These are phyloP conservation scores for Trametes hirsuta DNA, from an alignment of 1,284 basidiomycete genomes.

Conservation along the genomic window DNA sequence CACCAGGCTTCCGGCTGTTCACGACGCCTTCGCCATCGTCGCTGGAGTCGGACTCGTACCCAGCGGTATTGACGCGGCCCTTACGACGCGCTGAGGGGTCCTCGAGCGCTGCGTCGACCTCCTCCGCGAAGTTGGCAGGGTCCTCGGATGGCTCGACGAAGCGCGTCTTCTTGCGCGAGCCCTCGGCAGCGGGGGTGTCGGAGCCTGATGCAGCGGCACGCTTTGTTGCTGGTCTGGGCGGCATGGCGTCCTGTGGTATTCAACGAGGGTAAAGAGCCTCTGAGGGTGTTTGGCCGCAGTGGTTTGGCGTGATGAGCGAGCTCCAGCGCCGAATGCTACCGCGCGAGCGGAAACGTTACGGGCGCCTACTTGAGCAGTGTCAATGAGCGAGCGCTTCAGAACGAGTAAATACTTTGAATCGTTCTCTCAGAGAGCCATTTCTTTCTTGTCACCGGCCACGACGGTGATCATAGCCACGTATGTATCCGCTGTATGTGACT, in stretches of 20 bases:
- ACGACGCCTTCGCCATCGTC: slow-evolving; percentile 93
- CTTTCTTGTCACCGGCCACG: too few relatives aligned
- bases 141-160: slow-evolving; percentile 80
- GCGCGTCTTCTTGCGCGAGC: slow-evolving; percentile 71
- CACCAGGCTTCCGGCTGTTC: slow-evolving; percentile 65
- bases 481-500: too few relatives aligned
- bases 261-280: not conserved
- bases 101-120: slow-evolving; percentile 76
- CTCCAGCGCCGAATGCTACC: too few relatives aligned
- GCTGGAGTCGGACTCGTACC: slow-evolving; percentile 93
- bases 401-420: too few relatives aligned
- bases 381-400: too few relatives aligned
- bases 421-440: too few relatives aligned
- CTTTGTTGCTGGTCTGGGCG: slow-evolving; percentile 54
- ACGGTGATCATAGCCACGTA: too few relatives aligned
- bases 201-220: slow-evolving; percentile 52
- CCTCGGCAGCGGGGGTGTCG: slow-evolving; percentile 35
- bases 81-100: slow-evolving; percentile 58
- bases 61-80: slow-evolving; percentile 79
- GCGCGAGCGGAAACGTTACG: too few relatives aligned
- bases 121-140: slow-evolving; percentile 71
- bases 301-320: too few relatives aligned
- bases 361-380: too few relatives aligned
- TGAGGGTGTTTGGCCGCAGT: not conserved
- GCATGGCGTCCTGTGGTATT: slow-evolving; percentile 40